Base-by-base conservation (phyloP, 306 rosid genomes). In the Senna tora region DNA sequence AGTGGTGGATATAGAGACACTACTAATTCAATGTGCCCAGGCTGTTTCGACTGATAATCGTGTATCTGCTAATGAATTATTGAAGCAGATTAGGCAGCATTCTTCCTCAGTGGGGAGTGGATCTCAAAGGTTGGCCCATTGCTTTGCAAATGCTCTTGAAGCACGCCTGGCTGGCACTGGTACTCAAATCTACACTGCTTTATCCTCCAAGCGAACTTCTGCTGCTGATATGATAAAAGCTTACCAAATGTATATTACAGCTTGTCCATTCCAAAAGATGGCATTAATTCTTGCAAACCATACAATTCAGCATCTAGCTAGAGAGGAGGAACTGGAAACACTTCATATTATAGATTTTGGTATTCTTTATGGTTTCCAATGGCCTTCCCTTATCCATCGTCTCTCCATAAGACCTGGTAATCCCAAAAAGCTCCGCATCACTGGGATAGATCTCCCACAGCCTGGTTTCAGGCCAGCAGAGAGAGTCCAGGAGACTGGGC, bases 321-420 rank as follows among this genome's bases (percentile, higher is more conserved):
- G 64, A 59, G 73, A 84, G 21, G 78, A 69, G 0, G n/a, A n/a
- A n/a, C n/a, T n/a, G n/a, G 43, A 73, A 30, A 67, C 74, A 2
- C 77, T 88, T 71, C 94, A 90, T 46, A 70, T 90, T 52, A 55
- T 90, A 12, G 92, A 90, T 61, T 88, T 90, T 15, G 96, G 90
- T 42, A 80, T 90, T 72, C 62, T 67, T 7, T 90, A 90, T 69
- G 96, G 96, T 25, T 90, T 86, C 80, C 92, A 88, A 32, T 88
- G 96, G 93, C 93, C 92, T 47, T 72, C 57, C 12, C 80, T 90
- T 51, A 83, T 90, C 45, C 25, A 57, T 0, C 28, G 66, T 49
- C 73, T 88, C 57, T 84, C 92, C 21, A 73, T 20, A 43, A 80
- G 87, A 45, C 1, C 56, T 0, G 90, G 87, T 7, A 90, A 92